Evolutionary conservation across 176 grass and related monocot species (phyloP).

Genomic region (Cenchrus purpureus): DNA sequence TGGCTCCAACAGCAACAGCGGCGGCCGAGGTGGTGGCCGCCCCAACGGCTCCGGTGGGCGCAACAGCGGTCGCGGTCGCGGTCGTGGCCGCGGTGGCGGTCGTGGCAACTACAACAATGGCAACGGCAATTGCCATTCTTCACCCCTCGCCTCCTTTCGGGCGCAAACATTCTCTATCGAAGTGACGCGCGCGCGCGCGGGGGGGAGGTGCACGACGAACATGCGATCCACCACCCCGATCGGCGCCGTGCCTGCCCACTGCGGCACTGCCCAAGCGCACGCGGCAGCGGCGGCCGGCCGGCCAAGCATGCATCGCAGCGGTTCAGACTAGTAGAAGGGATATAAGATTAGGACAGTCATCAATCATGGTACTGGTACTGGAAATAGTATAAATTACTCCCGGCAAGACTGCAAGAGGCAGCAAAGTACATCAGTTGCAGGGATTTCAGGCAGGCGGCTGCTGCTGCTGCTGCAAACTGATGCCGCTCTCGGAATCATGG

Average conservation of each 20-base stretch:
- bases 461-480: not conserved
- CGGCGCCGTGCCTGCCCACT: not conserved
- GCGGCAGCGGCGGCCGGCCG: not conserved
- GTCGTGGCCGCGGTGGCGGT: too few relatives aligned
- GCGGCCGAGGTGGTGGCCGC: too few relatives aligned
- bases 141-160: constrained; percentile 29
- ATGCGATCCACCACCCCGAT: too few relatives aligned
- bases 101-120: too few relatives aligned
- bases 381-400: not conserved
- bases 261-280: not conserved
- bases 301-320: not conserved
- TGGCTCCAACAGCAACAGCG: too few relatives aligned
- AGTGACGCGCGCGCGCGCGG: too few relatives aligned
- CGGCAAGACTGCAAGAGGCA: not conserved
- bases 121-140: too few relatives aligned
- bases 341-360: not conserved
- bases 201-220: too few relatives aligned
- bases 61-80: too few relatives aligned
- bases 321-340: not conserved
- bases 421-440: constrained; percentile 25
- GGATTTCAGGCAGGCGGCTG: constrained; percentile 10
- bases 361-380: constrained; percentile 30
- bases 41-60: too few relatives aligned
- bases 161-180: constrained; percentile 34
- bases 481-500: constrained; percentile 29